A percentile compares a stretch with the other conserved stretches of the same genome.
Evolutionary conservation across 371 early-diverging fungal genomes (phyloP).

Genomic region (Paraphysoderma sedebokerense): DNA sequence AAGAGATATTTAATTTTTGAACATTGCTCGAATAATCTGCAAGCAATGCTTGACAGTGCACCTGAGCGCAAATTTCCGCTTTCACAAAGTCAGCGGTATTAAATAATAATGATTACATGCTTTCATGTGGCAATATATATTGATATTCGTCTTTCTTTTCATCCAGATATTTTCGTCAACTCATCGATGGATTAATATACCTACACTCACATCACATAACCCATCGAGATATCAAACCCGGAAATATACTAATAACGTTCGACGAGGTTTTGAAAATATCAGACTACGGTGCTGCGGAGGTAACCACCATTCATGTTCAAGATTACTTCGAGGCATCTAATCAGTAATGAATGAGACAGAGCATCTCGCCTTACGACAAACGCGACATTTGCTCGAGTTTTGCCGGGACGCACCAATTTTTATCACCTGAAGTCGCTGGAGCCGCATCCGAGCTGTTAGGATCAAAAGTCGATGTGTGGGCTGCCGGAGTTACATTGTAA

Average conservation of each 20-base stretch:
- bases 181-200: slow-evolving; percentile 25
- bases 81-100: slow-evolving; percentile 11
- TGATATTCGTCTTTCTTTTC: neutral
- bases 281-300: slow-evolving; percentile 30
- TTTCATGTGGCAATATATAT: no score
- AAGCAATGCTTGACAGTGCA: slow-evolving; percentile 20
- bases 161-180: slow-evolving; percentile 24
- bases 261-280: slow-evolving; percentile 35
- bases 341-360: neutral
- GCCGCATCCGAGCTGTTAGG: slow-evolving; percentile 13
- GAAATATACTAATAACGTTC: slow-evolving; percentile 38
- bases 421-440: slow-evolving; percentile 24
- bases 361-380: slow-evolving; percentile 17
- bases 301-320: slow-evolving; percentile 1
- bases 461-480: slow-evolving; percentile 31
- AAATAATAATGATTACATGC: no score
- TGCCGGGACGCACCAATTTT: slow-evolving; percentile 32
- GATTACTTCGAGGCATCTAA: neutral
- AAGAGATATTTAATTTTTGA: slow-evolving; percentile 35
- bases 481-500: slow-evolving; percentile 26
- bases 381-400: slow-evolving; percentile 14
- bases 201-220: slow-evolving; percentile 33
- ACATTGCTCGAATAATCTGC: slow-evolving; percentile 28
- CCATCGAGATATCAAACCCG: slow-evolving; percentile 52
- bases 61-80: slow-evolving; percentile 10